Evolutionary conservation across 108 stramenopile species (phyloP).

Genomic region (Cylindrotheca closterium): DNA sequence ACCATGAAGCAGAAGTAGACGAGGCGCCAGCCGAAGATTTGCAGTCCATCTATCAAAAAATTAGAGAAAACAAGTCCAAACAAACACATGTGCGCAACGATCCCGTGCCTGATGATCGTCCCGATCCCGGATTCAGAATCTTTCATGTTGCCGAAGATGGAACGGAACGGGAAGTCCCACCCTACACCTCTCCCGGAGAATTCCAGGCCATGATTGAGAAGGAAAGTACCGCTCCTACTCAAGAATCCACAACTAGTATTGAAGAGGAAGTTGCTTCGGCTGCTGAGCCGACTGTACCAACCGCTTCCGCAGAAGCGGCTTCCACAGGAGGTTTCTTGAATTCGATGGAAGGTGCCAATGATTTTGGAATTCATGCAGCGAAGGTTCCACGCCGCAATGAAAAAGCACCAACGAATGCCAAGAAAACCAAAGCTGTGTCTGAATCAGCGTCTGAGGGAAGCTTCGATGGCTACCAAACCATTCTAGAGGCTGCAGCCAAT

Average conservation of each 20-base stretch:
- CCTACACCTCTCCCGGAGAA: constrained; percentile 69
- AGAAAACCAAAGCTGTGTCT: not conserved
- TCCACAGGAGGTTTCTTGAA: too few species aligned
- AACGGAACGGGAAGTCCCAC: constrained; percentile 66
- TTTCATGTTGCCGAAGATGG: constrained; percentile 66
- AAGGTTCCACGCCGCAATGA: not conserved
- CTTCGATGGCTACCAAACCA: constrained; percentile 71
- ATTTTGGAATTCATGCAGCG: not conserved
- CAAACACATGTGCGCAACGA: constrained; percentile 19
- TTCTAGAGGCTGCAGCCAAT: constrained; percentile 51
- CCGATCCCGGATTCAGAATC: constrained; percentile 77
- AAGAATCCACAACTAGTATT: not conserved
- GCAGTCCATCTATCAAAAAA: constrained; percentile 48
- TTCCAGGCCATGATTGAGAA: constrained; percentile 36
- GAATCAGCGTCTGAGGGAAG: constrained; percentile 32
- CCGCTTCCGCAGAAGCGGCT: not conserved
- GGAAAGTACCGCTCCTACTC: not conserved
- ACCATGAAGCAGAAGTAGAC: not conserved
- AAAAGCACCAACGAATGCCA: not conserved
- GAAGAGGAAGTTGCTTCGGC: not conserved
- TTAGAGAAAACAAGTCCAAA: constrained; percentile 61
- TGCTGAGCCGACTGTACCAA: not conserved
- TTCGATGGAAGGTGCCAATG: too few species aligned
- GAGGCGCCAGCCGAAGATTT: constrained; percentile 24
- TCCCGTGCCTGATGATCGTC: constrained; percentile 25